Conservation (phyloP, 2,329 filamentous ascomycete genomes). For the Chaetomiaceae sp. region DNA sequence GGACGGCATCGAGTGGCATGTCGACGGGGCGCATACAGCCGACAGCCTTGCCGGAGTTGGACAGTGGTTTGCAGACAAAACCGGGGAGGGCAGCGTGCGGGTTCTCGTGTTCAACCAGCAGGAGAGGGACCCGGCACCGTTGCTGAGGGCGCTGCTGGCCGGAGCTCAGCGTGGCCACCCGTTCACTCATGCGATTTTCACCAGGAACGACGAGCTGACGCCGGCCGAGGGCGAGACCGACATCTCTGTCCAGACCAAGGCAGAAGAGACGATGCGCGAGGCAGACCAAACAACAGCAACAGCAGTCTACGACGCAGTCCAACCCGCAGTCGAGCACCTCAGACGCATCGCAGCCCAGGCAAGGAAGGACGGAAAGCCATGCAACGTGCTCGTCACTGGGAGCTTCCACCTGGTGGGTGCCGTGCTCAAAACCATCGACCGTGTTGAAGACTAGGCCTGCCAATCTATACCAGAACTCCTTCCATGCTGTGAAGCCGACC, state of each 20-base stretch:
- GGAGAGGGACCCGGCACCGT: slow-evolving; percentile 66
- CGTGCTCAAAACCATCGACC: slow-evolving; percentile 21
- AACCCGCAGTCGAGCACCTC: slow-evolving; percentile 6
- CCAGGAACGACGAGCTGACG: slow-evolving; percentile 58
- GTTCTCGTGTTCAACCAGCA: slow-evolving; percentile 91
- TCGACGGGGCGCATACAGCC: slow-evolving; percentile 84
- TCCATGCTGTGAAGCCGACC: slow-evolving; percentile 11
- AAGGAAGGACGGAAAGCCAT: slow-evolving; percentile 30
- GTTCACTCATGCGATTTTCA: slow-evolving; percentile 76
- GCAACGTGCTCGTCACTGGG: slow-evolving; percentile 46
- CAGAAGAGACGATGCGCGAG: slow-evolving; percentile 14
- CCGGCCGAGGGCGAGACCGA: slow-evolving; percentile 46
- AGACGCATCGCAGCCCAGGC: slow-evolving; percentile 14
- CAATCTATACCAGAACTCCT: slow-evolving; percentile 4
- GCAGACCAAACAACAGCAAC: slow-evolving; percentile 20
- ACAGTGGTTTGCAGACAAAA: slow-evolving; percentile 63
- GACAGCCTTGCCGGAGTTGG: slow-evolving; percentile 76
- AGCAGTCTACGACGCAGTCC: slow-evolving; percentile 10
- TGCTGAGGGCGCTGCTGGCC: slow-evolving; percentile 61
- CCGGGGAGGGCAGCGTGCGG: slow-evolving; percentile 29
- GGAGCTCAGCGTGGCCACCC: slow-evolving; percentile 40
- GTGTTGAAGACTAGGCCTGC: slow-evolving; percentile 19
- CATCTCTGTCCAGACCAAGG: slow-evolving; percentile 55
- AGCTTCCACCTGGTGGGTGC: slow-evolving; percentile 60
- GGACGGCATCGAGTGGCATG: slow-evolving; percentile 63